Evolutionary conservation across 192 early-diverging fungal species (phyloP).

Genomic region (Mortierella claussenii): DNA sequence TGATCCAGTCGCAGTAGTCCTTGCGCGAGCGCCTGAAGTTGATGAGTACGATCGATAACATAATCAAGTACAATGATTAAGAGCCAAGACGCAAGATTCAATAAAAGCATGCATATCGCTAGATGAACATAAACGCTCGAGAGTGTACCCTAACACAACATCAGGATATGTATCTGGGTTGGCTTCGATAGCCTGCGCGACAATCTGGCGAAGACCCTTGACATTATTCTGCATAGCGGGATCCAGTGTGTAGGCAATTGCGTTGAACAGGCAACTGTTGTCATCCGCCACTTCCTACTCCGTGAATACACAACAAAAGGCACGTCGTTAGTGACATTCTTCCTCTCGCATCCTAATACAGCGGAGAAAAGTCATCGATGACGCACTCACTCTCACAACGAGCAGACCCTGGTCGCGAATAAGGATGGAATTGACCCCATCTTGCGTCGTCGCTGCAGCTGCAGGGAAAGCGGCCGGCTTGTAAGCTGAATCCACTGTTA

Average conservation of each 20-base stretch:
- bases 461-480: neutral
- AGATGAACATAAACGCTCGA: too few relatives aligned
- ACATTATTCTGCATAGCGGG: conserved; percentile 51
- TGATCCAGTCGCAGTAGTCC: conserved; percentile 78
- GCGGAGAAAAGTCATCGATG: too few relatives aligned
- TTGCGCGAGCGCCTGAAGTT: conserved; percentile 31
- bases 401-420: conserved; percentile 38
- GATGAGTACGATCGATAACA: neutral
- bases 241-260: conserved; percentile 56
- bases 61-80: neutral
- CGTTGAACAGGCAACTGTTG: conserved; percentile 78
- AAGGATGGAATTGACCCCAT: conserved; percentile 16
- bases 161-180: conserved; percentile 69
- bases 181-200: conserved; percentile 60
- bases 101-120: neutral
- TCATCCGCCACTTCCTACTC: conserved; percentile 72
- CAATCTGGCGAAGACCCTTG: conserved; percentile 37
- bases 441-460: neutral
- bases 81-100: neutral
- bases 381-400: conserved; percentile 37
- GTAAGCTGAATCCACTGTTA: conserved; percentile 9
- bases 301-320: too few relatives aligned
- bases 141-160: conserved; percentile 68
- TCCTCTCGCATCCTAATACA: too few relatives aligned
- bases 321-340: too few relatives aligned